phyloP scores from a whole-genome alignment of 2,329 filamentous ascomycete genomes.

The Phaeoacremonium minimum region DNA sequence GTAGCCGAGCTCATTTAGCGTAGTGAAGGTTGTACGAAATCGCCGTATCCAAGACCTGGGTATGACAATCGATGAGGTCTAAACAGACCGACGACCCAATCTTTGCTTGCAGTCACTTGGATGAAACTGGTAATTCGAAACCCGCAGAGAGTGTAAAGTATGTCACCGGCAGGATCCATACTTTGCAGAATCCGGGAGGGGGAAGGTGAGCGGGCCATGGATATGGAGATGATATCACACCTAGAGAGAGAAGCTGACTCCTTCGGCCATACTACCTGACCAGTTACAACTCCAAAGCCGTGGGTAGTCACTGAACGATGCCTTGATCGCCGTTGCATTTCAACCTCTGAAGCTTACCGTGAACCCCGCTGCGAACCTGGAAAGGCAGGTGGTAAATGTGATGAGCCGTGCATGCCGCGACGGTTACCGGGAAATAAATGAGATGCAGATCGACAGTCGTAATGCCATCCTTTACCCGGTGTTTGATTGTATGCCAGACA shows the following conservation, averaged over 20 bases:
- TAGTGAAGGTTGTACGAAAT: background rate
- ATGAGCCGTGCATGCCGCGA: too few species aligned
- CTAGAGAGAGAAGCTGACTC: background rate
- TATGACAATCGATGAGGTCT: background rate
- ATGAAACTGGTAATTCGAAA: too few species aligned
- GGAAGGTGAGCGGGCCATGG: too few species aligned
- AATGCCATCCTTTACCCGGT: too few species aligned
- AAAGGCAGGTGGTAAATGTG: constrained; percentile 5
- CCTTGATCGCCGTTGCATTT: background rate
- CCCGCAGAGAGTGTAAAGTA: too few species aligned
- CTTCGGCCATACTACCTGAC: background rate
- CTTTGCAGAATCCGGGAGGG: too few species aligned
- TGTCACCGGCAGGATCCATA: too few species aligned
- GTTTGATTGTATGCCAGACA: too few species aligned
- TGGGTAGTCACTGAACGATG: background rate
- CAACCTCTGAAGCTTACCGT: too few species aligned
- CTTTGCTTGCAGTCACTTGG: too few species aligned
- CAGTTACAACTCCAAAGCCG: background rate
- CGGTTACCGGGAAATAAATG: background rate
- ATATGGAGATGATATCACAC: background rate
- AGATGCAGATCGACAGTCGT: constrained; percentile 8
- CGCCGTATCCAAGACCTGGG: background rate
- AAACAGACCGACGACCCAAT: background rate
- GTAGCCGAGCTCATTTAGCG: background rate
- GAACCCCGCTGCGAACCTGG: constrained; percentile 3